Evolutionary conservation across 2,329 filamentous ascomycete species (phyloP), one percentile per base, ranked within the genome.

Genomic region (Pestalotiopsis sp.): DNA sequence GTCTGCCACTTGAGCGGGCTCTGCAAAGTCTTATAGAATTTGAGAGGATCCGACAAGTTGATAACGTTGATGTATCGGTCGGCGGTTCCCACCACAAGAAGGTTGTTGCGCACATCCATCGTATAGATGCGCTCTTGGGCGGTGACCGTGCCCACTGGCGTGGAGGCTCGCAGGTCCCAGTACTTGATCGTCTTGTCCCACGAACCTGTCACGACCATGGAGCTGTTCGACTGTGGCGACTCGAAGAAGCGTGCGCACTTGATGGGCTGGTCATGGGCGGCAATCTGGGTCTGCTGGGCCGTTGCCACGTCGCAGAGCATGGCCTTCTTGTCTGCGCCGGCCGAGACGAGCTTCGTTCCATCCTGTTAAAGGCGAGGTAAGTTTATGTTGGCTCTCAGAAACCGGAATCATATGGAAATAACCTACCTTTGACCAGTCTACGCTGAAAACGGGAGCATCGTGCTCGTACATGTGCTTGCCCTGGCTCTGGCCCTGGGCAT

Each of bases 1-100:
- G 96, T 99, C 85, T 99, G 96, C 94, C 94, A 99, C 83, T 99
- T 99, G 58, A 99, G 87, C 3, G 96, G 96, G 76, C 94, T 97
- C 81, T 97, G 94, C 64, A 98, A 87, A 10, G 93, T 95, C 87
- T 99, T 99, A 88, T 97, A 98, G 81, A 98, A 94, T 75, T 93
- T 94, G 65, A 88, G 89, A 3, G 96, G 96, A 69, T 97, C 91
- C 77, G 92, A 91, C 66, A 99, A 88, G 81, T 97, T 94, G 81
- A 99, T 86, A 70, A 99, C 91, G 79, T 98, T 94, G 85, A 99
- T 97, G 81, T 97, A 97, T 69, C 96, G 90, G 77, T 99, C 96
- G 13, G 96, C 96, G 0, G 94, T 98, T 70, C 92, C 96, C 67
- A 98, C 85, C 22, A 99, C 96, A 56, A 98, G 88, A 64, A 99